Base-by-base conservation (phyloP, 2,329 filamentous ascomycete genomes). In the Colletotrichum plurivorum region DNA sequence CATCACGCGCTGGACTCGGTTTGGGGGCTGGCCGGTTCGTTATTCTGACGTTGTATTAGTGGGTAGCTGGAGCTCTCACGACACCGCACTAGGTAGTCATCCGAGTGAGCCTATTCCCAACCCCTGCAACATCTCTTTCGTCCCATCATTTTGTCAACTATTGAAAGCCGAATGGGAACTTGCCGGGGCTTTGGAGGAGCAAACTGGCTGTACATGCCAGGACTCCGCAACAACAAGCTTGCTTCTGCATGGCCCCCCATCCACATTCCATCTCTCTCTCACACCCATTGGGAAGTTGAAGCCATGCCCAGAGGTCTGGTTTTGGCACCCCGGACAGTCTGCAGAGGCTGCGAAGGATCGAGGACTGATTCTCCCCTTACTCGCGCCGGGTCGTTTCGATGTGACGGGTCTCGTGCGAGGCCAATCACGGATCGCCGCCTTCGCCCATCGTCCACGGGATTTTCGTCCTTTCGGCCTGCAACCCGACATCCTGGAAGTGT, bases 41-140 rank as follows among this genome's bases (percentile, higher is more conserved):
- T 27, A 9, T 54, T 58, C 48, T 58, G 60, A 18, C 48, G 12
- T 16, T 27, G 31, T 5, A 48, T 54, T 39, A 39, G 3, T 57
- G 46, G 46, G 20, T 49, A 12, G 5, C 41, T 16, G 41, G 13
- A 12, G 22, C 22, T 22, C 41, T 43, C 13, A 16, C 41, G 41
- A 43, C 41, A 43, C 41, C 16, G 6, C 13, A 60, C 8, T n/a
- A 20, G 48, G 46, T 53, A 57, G 53, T 7, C 59, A 63, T 55
- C 65, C 65, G 60, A 55, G 45, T 36, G 65, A 68, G 60, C 60
- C 65, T 68, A 68, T 68, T 68, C 60, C 36, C 48, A 54, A 49
- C 60, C 65, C 65, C 54, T 64, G 53, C 48, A 57, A 46, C 59
- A 22, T 22, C 20, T 22, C 18, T 9, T 56, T 20, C 46, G 31